phyloP scores from a whole-genome alignment of 345 rosid species.

The Brassica incana region DNA sequence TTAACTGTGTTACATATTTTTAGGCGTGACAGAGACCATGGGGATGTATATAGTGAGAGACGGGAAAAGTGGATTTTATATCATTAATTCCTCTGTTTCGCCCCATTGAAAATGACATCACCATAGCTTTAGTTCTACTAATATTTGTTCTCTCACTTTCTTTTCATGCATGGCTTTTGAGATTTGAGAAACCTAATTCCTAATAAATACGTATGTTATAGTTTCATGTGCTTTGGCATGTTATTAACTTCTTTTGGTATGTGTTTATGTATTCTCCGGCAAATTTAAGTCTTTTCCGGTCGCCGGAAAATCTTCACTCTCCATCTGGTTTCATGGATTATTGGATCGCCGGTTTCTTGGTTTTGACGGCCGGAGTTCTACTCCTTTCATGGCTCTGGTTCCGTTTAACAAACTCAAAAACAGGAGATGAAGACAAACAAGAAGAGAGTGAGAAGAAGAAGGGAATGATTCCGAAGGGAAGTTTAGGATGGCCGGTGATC shows the following conservation, averaged over 20 bases:
- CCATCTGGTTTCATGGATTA: constrained; percentile 4
- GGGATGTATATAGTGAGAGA: background rate
- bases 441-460: constrained; percentile 30
- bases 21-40: background rate
- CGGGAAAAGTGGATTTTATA: constrained; percentile 23
- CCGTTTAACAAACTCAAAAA: constrained; percentile 6
- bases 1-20: background rate
- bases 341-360: constrained; percentile 39
- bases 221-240: constrained; percentile 20
- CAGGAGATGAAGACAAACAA: constrained; percentile 4
- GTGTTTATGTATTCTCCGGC: background rate
- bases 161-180: constrained; percentile 36
- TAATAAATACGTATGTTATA: background rate
- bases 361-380: constrained; percentile 38
- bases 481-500: constrained; percentile 85
- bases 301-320: constrained; percentile 11
- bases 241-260: background rate
- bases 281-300: constrained; percentile 12
- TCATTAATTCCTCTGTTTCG: constrained; percentile 28
- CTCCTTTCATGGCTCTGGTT: constrained; percentile 45
- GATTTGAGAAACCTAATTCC: constrained; percentile 15
- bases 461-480: constrained; percentile 67
- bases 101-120: constrained; percentile 38
- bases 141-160: constrained; percentile 24
- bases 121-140: constrained; percentile 34